phyloP scores from a whole-genome alignment of 2,329 filamentous ascomycete genomes.

The Pseudogymnoascus sp. region DNA sequence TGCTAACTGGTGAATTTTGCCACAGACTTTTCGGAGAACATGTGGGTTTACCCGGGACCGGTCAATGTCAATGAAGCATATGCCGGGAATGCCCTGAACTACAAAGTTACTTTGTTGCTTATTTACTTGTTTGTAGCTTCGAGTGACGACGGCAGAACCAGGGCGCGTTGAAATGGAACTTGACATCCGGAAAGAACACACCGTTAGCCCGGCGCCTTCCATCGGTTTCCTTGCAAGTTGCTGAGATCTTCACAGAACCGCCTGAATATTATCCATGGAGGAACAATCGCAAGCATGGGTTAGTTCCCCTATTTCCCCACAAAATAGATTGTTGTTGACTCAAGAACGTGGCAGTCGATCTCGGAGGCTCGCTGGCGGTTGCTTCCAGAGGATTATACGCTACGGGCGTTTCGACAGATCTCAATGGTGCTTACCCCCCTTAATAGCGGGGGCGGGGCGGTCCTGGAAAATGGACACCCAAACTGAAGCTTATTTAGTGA shows the following conservation, averaged over 20 bases:
- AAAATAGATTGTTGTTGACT: slow-evolving; percentile 6
- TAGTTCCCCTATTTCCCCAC: neutral
- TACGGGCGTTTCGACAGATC: slow-evolving; percentile 56
- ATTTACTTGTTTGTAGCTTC: slow-evolving; percentile 41
- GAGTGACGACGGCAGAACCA: slow-evolving; percentile 53
- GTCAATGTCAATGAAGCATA: neutral
- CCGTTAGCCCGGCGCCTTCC: slow-evolving; percentile 40
- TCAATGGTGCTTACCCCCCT: slow-evolving; percentile 41
- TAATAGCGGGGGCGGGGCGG: neutral
- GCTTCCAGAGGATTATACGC: slow-evolving; percentile 54
- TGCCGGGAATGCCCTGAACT: neutral
- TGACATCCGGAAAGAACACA: slow-evolving; percentile 65
- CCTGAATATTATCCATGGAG: slow-evolving; percentile 66
- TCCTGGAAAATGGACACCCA: slow-evolving; percentile 1
- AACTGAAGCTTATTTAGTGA: slow-evolving; percentile 36
- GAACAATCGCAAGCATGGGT: slow-evolving; percentile 65
- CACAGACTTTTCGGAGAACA: slow-evolving; percentile 27
- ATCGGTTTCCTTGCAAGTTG: neutral
- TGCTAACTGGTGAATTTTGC: slow-evolving; percentile 3
- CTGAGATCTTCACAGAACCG: slow-evolving; percentile 49
- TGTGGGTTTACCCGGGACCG: slow-evolving; percentile 16
- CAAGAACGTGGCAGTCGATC: slow-evolving; percentile 38
- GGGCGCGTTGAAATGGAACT: slow-evolving; percentile 70
- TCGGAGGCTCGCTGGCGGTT: slow-evolving; percentile 56
- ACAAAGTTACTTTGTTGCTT: neutral